These are phyloP conservation scores for Colletotrichum sidae DNA, from an alignment of 2,329 filamentous ascomycete genomes.

Conservation along the genomic window DNA sequence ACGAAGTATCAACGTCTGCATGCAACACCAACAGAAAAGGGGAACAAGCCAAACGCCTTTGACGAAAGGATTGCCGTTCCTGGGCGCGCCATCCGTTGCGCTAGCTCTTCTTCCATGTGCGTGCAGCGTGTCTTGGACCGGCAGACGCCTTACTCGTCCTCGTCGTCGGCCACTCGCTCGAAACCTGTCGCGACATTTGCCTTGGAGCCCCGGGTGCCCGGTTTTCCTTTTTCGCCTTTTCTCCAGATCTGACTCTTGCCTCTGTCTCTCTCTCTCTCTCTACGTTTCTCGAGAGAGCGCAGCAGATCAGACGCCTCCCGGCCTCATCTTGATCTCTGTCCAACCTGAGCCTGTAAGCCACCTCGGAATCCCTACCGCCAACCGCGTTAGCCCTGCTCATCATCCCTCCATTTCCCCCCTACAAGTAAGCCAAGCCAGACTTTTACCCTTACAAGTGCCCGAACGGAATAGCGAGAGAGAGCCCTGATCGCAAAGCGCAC, in stretches of 20 bases:
- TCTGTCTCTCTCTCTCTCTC: too few relatives aligned
- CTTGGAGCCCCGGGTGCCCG: not conserved
- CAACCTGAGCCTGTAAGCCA: too few relatives aligned
- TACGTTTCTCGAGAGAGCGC: too few relatives aligned
- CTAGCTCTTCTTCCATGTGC: not conserved
- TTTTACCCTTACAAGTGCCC: not conserved
- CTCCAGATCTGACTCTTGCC: too few relatives aligned
- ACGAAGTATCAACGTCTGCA: not conserved
- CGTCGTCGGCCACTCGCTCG: not conserved
- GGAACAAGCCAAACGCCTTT: not conserved
- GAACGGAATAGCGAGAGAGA: not conserved
- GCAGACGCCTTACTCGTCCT: not conserved
- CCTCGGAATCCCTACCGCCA: too few relatives aligned
- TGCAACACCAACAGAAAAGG: not conserved
- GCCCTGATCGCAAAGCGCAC: conserved; percentile 7
- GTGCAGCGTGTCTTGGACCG: conserved; percentile 16
- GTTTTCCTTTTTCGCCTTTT: not conserved
- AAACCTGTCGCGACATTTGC: not conserved
- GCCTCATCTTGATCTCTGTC: too few relatives aligned
- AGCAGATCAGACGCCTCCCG: too few relatives aligned
- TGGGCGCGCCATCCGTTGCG: conserved; percentile 10
- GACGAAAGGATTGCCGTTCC: conserved; percentile 7
- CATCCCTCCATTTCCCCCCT: not conserved
- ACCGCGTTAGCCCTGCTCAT: not conserved
- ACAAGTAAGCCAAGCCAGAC: not conserved